Evolutionary conservation across 1,139 yeast genomes (phyloP).

Genomic region (Candida tetrigidarum): DNA sequence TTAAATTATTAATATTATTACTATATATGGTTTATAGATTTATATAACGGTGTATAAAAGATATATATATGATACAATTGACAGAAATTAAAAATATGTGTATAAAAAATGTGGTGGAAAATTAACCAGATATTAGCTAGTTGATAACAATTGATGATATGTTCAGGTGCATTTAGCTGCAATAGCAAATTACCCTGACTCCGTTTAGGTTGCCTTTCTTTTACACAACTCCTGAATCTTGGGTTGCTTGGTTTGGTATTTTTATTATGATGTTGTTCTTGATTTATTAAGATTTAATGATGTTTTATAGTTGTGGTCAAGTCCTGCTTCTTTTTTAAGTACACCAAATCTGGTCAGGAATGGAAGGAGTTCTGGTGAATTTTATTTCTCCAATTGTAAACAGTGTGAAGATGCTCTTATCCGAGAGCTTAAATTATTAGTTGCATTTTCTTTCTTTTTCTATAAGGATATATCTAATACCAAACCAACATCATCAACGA

Average conservation of each 20-base stretch:
- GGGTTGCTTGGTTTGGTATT: too few species aligned
- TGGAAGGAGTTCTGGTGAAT: background rate
- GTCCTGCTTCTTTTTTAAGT: conserved; percentile 1
- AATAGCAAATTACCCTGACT: background rate
- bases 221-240: background rate
- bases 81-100: background rate
- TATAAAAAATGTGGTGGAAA: background rate
- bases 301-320: too few species aligned
- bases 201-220: background rate
- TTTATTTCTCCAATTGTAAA: background rate
- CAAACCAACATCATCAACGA: conserved; percentile 81
- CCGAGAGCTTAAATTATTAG: too few species aligned
- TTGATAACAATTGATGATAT: background rate
- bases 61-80: conserved; percentile 2
- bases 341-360: background rate
- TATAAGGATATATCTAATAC: conserved; percentile 74
- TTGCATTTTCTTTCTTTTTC: too few species aligned
- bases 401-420: too few species aligned
- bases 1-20: conserved; percentile 1
- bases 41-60: conserved; percentile 4
- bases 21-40: conserved; percentile 5
- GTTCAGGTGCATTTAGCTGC: background rate
- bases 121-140: background rate
- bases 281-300: too few species aligned
- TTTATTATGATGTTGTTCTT: too few species aligned